Evolutionary conservation across 257 asterid genomes (phyloP), one percentile per base, ranked within the genome.

Genomic region (Agastache rugosa): DNA sequence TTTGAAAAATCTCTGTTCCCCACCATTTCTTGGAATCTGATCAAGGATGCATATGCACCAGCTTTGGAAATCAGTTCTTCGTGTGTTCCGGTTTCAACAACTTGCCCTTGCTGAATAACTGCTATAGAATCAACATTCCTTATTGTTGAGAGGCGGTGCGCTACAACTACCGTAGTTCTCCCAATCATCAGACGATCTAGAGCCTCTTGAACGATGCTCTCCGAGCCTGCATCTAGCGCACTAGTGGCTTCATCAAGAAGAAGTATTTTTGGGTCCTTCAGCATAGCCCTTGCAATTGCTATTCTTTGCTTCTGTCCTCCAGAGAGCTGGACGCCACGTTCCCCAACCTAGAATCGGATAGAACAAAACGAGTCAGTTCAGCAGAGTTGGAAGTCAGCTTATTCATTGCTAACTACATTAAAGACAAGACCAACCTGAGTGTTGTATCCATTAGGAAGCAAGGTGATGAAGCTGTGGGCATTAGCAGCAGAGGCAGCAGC

Each of bases 301-400:
- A 91, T 82, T 80, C 97, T 91, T 87, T 93, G 98, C 83, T 93
- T 93, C 78, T 93, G 98, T 39, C 98, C 98, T 41, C 98, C 98
- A 6, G 98, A 93, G 23, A 93, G 93, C 66, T 93, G 98, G 74
- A 89, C 86, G 0, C 98, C 98, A n/a, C 97, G 98, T 84, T 95
- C 99, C 68, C 99, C 99, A 16, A 87, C 99, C 99, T 95, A 80
- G 31, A 71, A 62, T 29, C n/a, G 1, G 39, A 50, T 54, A 12
- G 11, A 67, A 62, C 7, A 1, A 47, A 63, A 63, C 5, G 3
- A 44, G 45, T 34, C 29, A 35, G 11, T 56, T 70, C 19, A 53
- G 27, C 25, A 8, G 37, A 31, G 5, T 31, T 31, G 4, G 37
- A 31, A 31, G 37, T 31, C 7, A 5, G 37, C 7, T 31, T 3